Conservation (phyloP, 2,329 filamentous ascomycete species). For the Zarea fungicola region DNA sequence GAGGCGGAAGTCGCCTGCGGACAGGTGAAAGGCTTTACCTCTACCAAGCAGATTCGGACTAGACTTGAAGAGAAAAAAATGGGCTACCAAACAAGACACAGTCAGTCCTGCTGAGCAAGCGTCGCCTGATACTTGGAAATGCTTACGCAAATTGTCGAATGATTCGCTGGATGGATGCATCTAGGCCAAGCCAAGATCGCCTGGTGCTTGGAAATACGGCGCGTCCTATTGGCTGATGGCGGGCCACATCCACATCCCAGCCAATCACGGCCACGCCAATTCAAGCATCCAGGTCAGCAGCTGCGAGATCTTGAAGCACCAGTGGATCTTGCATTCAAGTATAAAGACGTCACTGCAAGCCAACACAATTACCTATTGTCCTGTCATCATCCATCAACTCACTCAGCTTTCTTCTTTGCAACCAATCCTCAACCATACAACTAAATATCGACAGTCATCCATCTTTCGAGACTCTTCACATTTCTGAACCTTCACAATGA, state of each 20-base stretch:
- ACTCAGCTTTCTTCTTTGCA: background rate
- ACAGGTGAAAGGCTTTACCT: no score
- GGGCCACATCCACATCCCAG: background rate
- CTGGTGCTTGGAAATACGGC: slow-evolving; percentile 9
- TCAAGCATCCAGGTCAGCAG: slow-evolving; percentile 1
- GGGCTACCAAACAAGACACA: no score
- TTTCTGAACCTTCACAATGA: background rate
- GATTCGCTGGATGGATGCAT: background rate
- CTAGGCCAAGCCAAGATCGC: background rate
- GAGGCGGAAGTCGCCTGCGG: no score
- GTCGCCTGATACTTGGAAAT: no score
- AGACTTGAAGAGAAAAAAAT: no score
- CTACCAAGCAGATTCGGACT: no score
- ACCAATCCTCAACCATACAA: background rate
- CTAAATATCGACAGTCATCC: background rate
- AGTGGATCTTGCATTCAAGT: slow-evolving; percentile 9
- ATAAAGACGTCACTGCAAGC: slow-evolving; percentile 12
- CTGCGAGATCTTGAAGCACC: background rate
- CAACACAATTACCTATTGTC: background rate
- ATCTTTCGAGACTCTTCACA: background rate
- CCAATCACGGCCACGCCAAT: slow-evolving; percentile 7
- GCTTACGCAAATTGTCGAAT: background rate
- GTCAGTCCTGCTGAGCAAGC: no score
- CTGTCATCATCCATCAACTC: background rate
- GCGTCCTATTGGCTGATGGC: background rate